phyloP scores from a whole-genome alignment of 495 filamentous ascomycete species.

The Penicillium parvum region DNA sequence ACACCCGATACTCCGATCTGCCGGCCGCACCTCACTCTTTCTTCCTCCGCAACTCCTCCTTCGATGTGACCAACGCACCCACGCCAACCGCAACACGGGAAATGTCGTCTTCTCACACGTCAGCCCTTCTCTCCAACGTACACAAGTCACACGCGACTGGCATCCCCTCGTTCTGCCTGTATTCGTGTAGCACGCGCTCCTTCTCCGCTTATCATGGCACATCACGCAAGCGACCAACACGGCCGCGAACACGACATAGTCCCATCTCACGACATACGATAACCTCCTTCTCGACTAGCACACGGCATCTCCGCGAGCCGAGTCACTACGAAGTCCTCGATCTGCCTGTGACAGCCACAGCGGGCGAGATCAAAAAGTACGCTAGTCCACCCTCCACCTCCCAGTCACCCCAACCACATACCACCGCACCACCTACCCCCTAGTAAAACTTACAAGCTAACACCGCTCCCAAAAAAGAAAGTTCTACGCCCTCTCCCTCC shows the following conservation, averaged over 20 bases:
- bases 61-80: not conserved
- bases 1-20: constrained; percentile 11
- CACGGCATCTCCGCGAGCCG: constrained; percentile 41
- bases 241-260: not conserved
- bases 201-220: constrained; percentile 4
- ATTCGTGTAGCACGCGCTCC: constrained; percentile 1
- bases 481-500: constrained; percentile 90
- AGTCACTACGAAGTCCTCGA: constrained; percentile 78
- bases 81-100: not conserved
- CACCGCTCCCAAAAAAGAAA: constrained; percentile 39
- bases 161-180: not conserved
- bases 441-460: not conserved
- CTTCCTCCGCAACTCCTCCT: constrained; percentile 2
- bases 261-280: not conserved
- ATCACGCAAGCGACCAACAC: constrained; percentile 7
- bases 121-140: constrained; percentile 4
- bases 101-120: constrained; percentile 18
- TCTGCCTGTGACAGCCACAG: constrained; percentile 61
- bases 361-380: constrained; percentile 80
- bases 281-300: constrained; percentile 40
- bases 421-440: not conserved
- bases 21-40: constrained; percentile 11
- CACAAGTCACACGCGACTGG: not conserved
- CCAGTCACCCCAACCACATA: constrained; percentile 1
- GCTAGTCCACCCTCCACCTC: constrained; percentile 3